phyloP scores from a whole-genome alignment of 495 filamentous ascomycete genomes.

The Penicillium taxi region DNA sequence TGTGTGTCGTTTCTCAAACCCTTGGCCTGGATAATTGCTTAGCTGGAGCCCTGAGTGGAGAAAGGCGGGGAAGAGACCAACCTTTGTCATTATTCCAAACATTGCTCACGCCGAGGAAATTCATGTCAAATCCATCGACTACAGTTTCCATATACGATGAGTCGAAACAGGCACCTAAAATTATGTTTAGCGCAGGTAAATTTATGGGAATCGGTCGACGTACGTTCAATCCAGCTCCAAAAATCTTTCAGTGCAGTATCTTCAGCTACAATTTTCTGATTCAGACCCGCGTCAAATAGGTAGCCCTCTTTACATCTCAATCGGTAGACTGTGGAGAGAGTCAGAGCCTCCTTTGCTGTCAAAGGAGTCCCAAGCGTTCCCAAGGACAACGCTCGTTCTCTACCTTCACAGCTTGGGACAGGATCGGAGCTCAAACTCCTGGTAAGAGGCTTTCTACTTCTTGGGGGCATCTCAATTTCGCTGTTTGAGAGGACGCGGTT shows the following conservation, averaged over 20 bases:
- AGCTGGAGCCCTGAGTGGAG: constrained; percentile 4
- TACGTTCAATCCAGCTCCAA: constrained; percentile 72
- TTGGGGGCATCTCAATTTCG: too few species aligned
- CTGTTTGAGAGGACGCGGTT: constrained; percentile 12
- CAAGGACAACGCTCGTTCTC: constrained; percentile 32
- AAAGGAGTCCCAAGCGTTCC: constrained; percentile 20
- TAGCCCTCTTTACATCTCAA: constrained; percentile 65
- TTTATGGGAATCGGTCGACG: constrained; percentile 15
- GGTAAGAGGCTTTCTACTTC: constrained; percentile 4
- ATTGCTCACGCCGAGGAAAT: constrained; percentile 72
- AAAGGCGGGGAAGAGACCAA: constrained; percentile 18
- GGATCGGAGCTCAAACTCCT: constrained; percentile 14
- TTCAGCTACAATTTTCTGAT: constrained; percentile 58
- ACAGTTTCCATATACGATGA: constrained; percentile 67
- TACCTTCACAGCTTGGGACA: constrained; percentile 36
- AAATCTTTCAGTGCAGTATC: constrained; percentile 67
- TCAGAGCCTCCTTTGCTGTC: constrained; percentile 35
- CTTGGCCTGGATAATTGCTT: constrained; percentile 25
- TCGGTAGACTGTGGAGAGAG: constrained; percentile 37
- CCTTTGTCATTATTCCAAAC: constrained; percentile 75
- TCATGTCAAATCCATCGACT: constrained; percentile 65
- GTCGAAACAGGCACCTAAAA: constrained; percentile 53
- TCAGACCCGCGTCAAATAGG: constrained; percentile 62
- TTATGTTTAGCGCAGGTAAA: constrained; percentile 14
- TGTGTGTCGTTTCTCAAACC: constrained; percentile 25